Percentiles rank a stretch among this genome's conserved stretches.
Evolutionary conservation across 1,284 basidiomycete species (phyloP).

Genomic region (Anthracocystis walkeri): DNA sequence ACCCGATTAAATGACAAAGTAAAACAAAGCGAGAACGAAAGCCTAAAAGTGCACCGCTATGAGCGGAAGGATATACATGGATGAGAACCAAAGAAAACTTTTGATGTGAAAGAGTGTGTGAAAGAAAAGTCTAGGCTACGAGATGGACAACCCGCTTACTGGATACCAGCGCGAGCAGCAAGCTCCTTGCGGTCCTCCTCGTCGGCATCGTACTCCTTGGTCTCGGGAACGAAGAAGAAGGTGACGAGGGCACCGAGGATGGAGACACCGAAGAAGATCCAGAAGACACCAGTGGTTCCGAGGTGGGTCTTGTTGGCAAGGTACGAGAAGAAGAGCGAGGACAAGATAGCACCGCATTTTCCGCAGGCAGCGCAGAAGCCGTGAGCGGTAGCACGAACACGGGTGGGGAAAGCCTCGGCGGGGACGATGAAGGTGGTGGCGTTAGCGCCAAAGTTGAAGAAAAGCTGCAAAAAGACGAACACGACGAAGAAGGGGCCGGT

Average conservation of each 20-base stretch:
- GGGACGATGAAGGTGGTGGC: constrained; percentile 84
- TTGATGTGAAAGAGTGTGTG: not conserved
- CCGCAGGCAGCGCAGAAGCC: constrained; percentile 72
- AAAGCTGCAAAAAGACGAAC: constrained; percentile 77
- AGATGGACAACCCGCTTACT: constrained; percentile 15
- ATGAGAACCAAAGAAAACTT: constrained; percentile 17
- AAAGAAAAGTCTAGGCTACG: not conserved
- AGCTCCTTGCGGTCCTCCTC: constrained; percentile 63
- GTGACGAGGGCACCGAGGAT: constrained; percentile 58
- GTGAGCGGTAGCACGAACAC: constrained; percentile 73
- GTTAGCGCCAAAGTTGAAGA: constrained; percentile 76
- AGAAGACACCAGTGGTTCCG: constrained; percentile 59
- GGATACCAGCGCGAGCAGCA: constrained; percentile 47
- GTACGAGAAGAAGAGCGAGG: constrained; percentile 68
- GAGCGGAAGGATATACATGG: constrained; percentile 34
- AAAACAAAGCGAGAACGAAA: not conserved
- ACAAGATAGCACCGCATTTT: constrained; percentile 72
- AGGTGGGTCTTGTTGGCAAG: constrained; percentile 43
- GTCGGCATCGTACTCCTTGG: constrained; percentile 63
- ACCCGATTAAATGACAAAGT: constrained; percentile 20
- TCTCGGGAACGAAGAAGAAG: constrained; percentile 58
- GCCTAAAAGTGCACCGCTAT: constrained; percentile 13
- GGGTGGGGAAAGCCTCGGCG: constrained; percentile 81
- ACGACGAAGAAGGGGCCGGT: constrained; percentile 80
- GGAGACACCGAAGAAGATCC: constrained; percentile 66